These are phyloP conservation scores for Phytophthora agathidicida DNA, from an alignment of 352 stramenopile species.

Conservation along the genomic window DNA sequence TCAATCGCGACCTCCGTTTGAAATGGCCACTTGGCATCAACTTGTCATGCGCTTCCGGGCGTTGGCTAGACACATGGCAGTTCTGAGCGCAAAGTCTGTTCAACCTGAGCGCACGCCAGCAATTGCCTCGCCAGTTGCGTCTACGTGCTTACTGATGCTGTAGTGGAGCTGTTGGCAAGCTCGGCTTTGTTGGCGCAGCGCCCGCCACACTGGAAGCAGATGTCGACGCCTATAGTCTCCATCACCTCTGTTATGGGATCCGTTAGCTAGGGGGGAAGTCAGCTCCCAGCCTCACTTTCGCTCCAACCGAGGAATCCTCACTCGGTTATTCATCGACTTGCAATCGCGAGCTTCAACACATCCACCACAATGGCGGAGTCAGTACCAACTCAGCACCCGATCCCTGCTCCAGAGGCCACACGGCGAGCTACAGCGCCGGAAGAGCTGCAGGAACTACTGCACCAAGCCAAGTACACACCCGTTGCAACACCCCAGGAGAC, in stretches of 20 bases:
- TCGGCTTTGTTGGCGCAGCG: not conserved
- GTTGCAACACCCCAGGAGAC: conserved; percentile 9
- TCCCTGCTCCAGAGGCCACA: conserved; percentile 9
- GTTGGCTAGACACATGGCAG: conserved; percentile 19
- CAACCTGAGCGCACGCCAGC: conserved; percentile 15
- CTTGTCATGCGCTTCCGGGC: conserved; percentile 12
- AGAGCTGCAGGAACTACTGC: conserved; percentile 20
- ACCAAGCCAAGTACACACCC: conserved; percentile 13
- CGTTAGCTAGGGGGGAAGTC: not conserved
- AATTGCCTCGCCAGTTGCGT: conserved; percentile 8
- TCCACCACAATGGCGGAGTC: conserved; percentile 11
- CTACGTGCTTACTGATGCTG: conserved; percentile 9
- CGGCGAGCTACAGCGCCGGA: conserved; percentile 26
- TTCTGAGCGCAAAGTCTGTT: conserved; percentile 27
- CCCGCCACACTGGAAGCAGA: conserved; percentile 18
- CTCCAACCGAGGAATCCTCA: conserved; percentile 8
- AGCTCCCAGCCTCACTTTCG: conserved; percentile 12
- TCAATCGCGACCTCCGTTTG: conserved; percentile 1
- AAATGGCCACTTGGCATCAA: conserved; percentile 7
- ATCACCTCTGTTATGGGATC: not conserved
- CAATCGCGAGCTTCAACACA: not conserved
- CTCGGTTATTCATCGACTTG: conserved; percentile 10
- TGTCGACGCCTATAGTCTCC: conserved; percentile 15
- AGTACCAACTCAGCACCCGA: not conserved
- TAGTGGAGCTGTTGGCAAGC: not conserved